Conservation (phyloP, 2,329 filamentous ascomycete genomes). For the Zelopaecilomyces penicillatus region DNA sequence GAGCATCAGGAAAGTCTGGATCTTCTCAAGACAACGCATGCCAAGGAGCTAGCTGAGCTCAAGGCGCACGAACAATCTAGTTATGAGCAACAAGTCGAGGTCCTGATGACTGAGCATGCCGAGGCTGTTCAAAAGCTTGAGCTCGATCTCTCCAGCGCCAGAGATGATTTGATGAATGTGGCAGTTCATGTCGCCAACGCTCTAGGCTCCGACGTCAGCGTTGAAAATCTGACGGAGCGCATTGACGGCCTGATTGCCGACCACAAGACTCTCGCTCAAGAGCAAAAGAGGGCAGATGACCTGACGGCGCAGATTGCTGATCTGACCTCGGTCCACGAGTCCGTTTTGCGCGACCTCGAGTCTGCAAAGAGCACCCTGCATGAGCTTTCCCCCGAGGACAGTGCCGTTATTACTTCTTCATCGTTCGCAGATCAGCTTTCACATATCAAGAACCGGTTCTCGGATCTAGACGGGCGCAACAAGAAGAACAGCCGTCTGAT, state of each 20-base stretch:
- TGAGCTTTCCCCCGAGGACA: conserved; percentile 43
- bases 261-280: conserved; percentile 50
- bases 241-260: conserved; percentile 49
- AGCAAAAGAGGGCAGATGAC: conserved; percentile 50
- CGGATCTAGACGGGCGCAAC: conserved; percentile 58
- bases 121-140: conserved; percentile 49
- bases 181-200: conserved; percentile 55
- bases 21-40: conserved; percentile 41
- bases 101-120: conserved; percentile 53
- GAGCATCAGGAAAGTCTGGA: conserved; percentile 43
- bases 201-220: conserved; percentile 53
- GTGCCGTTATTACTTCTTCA: conserved; percentile 27
- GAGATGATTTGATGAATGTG: conserved; percentile 56
- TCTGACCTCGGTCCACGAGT: conserved; percentile 49
- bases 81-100: conserved; percentile 48
- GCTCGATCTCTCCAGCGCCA: conserved; percentile 54
- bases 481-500: conserved; percentile 88
- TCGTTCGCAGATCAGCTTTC: conserved; percentile 48
- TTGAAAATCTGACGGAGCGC: conserved; percentile 58
- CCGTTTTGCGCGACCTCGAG: conserved; percentile 54
- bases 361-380: conserved; percentile 46
- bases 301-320: conserved; percentile 48
- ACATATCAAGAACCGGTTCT: conserved; percentile 58
- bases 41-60: conserved; percentile 41
- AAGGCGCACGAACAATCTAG: conserved; percentile 42